These are phyloP conservation scores for Madurella fahalii DNA, from an alignment of 2,329 filamentous ascomycete species.

Conservation along the genomic window DNA sequence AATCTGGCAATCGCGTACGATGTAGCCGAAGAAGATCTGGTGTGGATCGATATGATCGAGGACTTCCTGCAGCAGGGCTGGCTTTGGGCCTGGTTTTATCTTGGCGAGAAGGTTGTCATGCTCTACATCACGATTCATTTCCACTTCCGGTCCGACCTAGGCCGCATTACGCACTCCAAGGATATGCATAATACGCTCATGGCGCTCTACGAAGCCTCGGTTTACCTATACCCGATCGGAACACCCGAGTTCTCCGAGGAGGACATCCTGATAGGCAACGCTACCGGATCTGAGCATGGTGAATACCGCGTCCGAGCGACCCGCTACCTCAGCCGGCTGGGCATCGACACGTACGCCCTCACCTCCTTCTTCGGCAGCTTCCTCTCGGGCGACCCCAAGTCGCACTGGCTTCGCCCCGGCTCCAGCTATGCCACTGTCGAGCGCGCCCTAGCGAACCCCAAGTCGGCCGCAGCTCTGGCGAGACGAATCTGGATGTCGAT, in stretches of 20 bases:
- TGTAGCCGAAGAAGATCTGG: slow-evolving; percentile 1
- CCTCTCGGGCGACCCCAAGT: slow-evolving; percentile 21
- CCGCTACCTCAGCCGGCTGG: slow-evolving; percentile 22
- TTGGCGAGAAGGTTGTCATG: slow-evolving; percentile 29
- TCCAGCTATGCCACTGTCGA: slow-evolving; percentile 28
- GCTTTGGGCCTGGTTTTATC: slow-evolving; percentile 29
- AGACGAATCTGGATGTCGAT: slow-evolving; percentile 31
- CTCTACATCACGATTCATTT: slow-evolving; percentile 31
- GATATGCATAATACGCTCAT: slow-evolving; percentile 29
- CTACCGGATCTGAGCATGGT: slow-evolving; percentile 24
- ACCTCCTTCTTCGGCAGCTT: slow-evolving; percentile 29
- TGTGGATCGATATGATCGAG: slow-evolving; percentile 16
- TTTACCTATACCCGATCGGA: slow-evolving; percentile 25
- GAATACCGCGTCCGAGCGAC: slow-evolving; percentile 24
- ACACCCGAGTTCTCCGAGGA: slow-evolving; percentile 23
- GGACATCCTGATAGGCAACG: slow-evolving; percentile 27
- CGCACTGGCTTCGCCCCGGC: slow-evolving; percentile 27
- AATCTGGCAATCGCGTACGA: slow-evolving; percentile 20
- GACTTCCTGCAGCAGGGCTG: slow-evolving; percentile 23
- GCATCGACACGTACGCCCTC: slow-evolving; percentile 27
- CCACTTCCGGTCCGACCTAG: slow-evolving; percentile 26
- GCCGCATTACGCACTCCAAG: slow-evolving; percentile 23
- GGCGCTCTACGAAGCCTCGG: slow-evolving; percentile 27
- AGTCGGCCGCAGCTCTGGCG: slow-evolving; percentile 26
- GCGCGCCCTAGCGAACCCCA: slow-evolving; percentile 26